Conservation (phyloP, 2,329 filamentous ascomycete genomes). For the Lecanicillium sp. region DNA sequence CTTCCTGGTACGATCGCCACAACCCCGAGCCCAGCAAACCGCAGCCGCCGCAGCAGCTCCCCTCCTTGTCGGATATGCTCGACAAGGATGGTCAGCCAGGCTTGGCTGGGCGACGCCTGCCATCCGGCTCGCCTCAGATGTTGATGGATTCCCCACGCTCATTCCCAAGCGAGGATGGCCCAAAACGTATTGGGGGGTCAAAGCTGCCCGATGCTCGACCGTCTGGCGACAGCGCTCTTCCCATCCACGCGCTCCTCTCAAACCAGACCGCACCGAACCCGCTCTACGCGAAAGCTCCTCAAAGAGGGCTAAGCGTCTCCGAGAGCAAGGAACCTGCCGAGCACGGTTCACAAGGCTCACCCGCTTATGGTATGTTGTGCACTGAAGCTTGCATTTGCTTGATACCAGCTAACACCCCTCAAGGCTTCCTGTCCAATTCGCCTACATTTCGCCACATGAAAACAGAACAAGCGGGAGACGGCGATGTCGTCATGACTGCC, state of each 20-base stretch:
- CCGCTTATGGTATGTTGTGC: conserved; percentile 31
- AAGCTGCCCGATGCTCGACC: conserved; percentile 29
- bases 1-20: conserved; percentile 23
- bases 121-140: not conserved
- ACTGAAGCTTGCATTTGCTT: conserved; percentile 9
- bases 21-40: conserved; percentile 24
- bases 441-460: conserved; percentile 28
- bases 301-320: conserved; percentile 14
- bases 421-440: conserved; percentile 29
- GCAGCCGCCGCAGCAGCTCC: conserved; percentile 30
- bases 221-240: conserved; percentile 44
- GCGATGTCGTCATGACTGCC: conserved; percentile 28
- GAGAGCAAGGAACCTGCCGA: conserved; percentile 17
- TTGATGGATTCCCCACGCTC: not conserved
- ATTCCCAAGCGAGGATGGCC: not conserved
- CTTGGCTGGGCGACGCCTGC: not conserved
- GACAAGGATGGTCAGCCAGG: conserved; percentile 25
- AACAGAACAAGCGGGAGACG: conserved; percentile 24
- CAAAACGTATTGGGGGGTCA: conserved; percentile 5
- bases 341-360: not conserved
- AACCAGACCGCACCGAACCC: conserved; percentile 25
- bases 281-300: conserved; percentile 12
- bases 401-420: conserved; percentile 25
- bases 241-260: conserved; percentile 48
- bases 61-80: conserved; percentile 43